Evolutionary conservation across 345 rosid species (phyloP).

Genomic region (Trapa bicornis): DNA sequence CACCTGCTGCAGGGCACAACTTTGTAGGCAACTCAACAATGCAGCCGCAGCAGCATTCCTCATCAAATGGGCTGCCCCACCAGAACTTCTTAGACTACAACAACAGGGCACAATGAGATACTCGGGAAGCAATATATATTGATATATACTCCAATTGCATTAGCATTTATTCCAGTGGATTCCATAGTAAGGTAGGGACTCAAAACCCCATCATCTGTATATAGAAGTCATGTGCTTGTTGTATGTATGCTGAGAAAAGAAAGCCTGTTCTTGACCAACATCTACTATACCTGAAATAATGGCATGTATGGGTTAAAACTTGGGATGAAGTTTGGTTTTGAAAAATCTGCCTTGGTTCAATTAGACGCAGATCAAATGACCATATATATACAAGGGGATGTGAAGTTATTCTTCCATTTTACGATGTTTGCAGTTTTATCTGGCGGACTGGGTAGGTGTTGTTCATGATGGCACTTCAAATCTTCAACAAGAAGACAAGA

Average conservation of each 20-base stretch:
- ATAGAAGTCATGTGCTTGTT: not conserved
- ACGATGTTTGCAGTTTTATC: too few relatives aligned
- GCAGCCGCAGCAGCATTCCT: constrained; percentile 32
- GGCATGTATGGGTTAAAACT: not conserved
- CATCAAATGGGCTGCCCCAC: constrained; percentile 29
- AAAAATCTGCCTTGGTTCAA: not conserved
- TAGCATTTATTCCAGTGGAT: not conserved
- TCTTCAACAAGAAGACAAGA: too few relatives aligned
- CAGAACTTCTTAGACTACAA: constrained; percentile 37
- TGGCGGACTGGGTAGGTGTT: too few relatives aligned
- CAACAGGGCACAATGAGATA: constrained; percentile 24
- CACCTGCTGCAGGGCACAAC: constrained; percentile 32
- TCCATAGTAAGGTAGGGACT: not conserved
- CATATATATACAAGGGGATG: not conserved
- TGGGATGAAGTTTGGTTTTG: not conserved
- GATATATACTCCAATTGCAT: not conserved
- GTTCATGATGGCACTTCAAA: too few relatives aligned
- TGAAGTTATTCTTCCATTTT: not conserved
- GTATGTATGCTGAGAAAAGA: constrained; percentile 1
- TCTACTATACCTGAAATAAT: not conserved
- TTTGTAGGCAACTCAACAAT: constrained; percentile 33
- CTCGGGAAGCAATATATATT: not conserved
- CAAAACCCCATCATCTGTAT: not conserved
- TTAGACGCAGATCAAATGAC: not conserved
- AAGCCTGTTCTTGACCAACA: not conserved